Evolutionary conservation across 805 yeast genomes (phyloP).

Genomic region (Ogataea allantospora): DNA sequence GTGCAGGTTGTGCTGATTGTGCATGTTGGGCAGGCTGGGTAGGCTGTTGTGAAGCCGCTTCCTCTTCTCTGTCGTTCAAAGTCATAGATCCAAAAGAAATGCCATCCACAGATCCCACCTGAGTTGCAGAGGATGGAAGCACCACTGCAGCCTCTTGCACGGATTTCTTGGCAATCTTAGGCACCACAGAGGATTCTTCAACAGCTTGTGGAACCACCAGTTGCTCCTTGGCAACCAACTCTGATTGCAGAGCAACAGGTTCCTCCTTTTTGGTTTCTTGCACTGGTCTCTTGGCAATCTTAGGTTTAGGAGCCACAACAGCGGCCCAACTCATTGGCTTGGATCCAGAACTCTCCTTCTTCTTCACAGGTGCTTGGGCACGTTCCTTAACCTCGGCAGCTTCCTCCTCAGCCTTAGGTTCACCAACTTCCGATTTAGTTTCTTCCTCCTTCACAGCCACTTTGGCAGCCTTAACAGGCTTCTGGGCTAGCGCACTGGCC

Average conservation of each 20-base stretch:
- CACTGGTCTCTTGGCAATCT: constrained; percentile 24
- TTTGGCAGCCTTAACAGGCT: constrained; percentile 19
- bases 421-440: constrained; percentile 13
- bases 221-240: not conserved
- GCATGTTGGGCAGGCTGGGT: constrained; percentile 28
- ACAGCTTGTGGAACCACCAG: constrained; percentile 2
- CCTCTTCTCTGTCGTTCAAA: constrained; percentile 43
- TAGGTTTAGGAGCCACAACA: constrained; percentile 27
- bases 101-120: constrained; percentile 45
- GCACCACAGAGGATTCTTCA: constrained; percentile 9
- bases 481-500: constrained; percentile 34
- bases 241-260: constrained; percentile 8
- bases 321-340: constrained; percentile 26
- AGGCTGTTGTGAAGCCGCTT: constrained; percentile 19
- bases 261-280: constrained; percentile 19
- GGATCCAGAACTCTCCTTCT: constrained; percentile 16
- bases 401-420: constrained; percentile 8
- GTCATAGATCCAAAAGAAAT: constrained; percentile 56
- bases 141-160: constrained; percentile 36
- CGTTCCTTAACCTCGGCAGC: constrained; percentile 9
- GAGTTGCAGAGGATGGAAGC: constrained; percentile 47
- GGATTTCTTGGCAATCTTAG: constrained; percentile 9
- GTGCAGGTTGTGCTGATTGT: constrained; percentile 16
- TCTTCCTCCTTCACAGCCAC: constrained; percentile 15
- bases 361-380: constrained; percentile 5